phyloP scores from a whole-genome alignment of 805 yeast genomes.

The Starmerella powellii region DNA sequence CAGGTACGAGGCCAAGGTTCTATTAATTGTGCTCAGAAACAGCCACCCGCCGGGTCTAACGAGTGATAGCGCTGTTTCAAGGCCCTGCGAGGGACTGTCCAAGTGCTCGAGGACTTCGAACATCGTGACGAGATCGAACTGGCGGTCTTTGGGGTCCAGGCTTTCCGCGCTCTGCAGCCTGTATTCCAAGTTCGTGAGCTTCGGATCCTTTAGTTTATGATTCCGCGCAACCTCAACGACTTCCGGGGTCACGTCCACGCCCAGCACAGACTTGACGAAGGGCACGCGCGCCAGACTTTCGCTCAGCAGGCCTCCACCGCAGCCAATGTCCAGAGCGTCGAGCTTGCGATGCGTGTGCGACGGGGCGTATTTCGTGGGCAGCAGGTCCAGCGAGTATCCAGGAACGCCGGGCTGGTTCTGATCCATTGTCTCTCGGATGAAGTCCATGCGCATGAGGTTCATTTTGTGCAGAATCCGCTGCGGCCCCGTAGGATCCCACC shows the following conservation, averaged over 20 bases:
- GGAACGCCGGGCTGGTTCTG: constrained; percentile 44
- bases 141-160: constrained; percentile 27
- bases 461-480: constrained; percentile 89
- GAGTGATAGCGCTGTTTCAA: constrained; percentile 53
- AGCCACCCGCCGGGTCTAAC: constrained; percentile 74
- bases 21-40: constrained; percentile 81
- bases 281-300: constrained; percentile 73
- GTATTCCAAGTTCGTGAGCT: constrained; percentile 48
- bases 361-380: constrained; percentile 37
- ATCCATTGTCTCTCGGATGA: constrained; percentile 52
- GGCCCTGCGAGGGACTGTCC: constrained; percentile 62
- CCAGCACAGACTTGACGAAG: constrained; percentile 52
- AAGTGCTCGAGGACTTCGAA: constrained; percentile 96
- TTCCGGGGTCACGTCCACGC: constrained; percentile 75
- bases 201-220: constrained; percentile 60
- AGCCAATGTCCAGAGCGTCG: constrained; percentile 75
- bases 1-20: constrained; percentile 77
- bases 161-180: constrained; percentile 52
- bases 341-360: constrained; percentile 40
- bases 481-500: constrained; percentile 96
- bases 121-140: constrained; percentile 70
- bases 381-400: constrained; percentile 55
- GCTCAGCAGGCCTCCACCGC: constrained; percentile 94
- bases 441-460: constrained; percentile 84
- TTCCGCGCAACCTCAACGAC: constrained; percentile 66